Evolutionary conservation across 495 filamentous ascomycete genomes (phyloP), one percentile per base, ranked within the genome.

Genomic region (Amphirosellinia nigrospora): DNA sequence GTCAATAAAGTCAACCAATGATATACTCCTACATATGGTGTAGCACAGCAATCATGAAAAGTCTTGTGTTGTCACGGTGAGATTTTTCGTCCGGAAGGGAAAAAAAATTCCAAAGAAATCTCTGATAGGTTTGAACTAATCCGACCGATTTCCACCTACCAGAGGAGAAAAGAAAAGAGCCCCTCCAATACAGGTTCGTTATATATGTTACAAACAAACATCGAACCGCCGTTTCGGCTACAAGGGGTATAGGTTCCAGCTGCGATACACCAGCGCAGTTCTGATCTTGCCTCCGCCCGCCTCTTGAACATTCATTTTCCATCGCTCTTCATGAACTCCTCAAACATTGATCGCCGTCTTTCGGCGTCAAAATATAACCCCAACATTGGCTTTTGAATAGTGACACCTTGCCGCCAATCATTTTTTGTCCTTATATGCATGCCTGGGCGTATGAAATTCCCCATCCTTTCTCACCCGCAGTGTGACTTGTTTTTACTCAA

Each of bases 401-500:
- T 7, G 23, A 53, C 23, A 30, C 23, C 50, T 53, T 16, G 50
- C 50, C 26, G 23, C 8, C 3, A 1, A 15, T 53, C 50, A 3
- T 30, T 6, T 30, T 9, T 11, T 53, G 2, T 9, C 3, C n/a
- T n/a, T n/a, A n/a, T 1, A 52, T 9, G 21, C 21, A 16, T 28
- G 23, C 26, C 3, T 16, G 23, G 23, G n/a, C 48, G 23, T 53
- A 3, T 15, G 48, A 28, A 15, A 11, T 53, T 16, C 48, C 13
- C 21, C 15, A 28, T 23, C 26, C 48, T 30, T 53, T 53, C 10
- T 10, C 26, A 53, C 23, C 50, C 26, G 4, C n/a, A n/a, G 4
- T 26, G 50, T 16, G 3, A 19, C 26, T 53, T n/a, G 4, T 53
- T 53, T 53, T 28, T 30, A 28, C 45, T 77, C 52, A 85, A 63